These are phyloP conservation scores for Ceratocystis papillata DNA, from an alignment of 2,329 filamentous ascomycete genomes.

Conservation along the genomic window DNA sequence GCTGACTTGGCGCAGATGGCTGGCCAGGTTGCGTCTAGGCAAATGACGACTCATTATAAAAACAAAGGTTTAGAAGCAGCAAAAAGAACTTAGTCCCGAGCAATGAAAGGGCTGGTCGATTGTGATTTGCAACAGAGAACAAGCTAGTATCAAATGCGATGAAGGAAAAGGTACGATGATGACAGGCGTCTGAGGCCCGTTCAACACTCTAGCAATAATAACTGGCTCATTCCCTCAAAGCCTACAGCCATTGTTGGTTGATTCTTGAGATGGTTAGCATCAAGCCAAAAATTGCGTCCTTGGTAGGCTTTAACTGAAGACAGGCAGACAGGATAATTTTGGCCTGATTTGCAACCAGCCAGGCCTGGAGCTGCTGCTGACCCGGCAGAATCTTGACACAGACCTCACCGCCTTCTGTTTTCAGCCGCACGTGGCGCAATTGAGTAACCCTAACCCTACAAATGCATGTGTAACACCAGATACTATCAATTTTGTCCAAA, in stretches of 20 bases:
- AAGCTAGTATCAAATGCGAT: neutral
- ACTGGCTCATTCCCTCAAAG: constrained; percentile 6
- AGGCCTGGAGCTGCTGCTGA: neutral
- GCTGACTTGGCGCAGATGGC: constrained; percentile 45
- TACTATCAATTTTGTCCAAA: neutral
- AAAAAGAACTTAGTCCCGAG: constrained; percentile 36
- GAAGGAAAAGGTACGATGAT: neutral
- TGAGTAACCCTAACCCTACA: neutral
- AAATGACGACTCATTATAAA: constrained; percentile 36
- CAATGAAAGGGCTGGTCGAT: neutral
- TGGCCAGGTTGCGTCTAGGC: constrained; percentile 31
- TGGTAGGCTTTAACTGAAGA: neutral
- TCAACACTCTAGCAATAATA: constrained; percentile 7
- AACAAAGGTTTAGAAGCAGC: constrained; percentile 26
- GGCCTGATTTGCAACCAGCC: neutral
- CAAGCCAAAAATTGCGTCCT: neutral
- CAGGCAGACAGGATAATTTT: neutral
- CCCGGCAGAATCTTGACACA: constrained; percentile 1
- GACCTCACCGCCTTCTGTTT: constrained; percentile 2
- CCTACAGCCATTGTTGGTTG: constrained; percentile 1
- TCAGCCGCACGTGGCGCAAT: neutral
- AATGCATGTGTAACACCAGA: neutral
- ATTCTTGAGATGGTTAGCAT: neutral
- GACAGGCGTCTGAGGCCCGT: constrained; percentile 11
- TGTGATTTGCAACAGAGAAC: neutral